phyloP scores from a whole-genome alignment of 2,329 filamentous ascomycete genomes.

The Penicillium frequentans region DNA sequence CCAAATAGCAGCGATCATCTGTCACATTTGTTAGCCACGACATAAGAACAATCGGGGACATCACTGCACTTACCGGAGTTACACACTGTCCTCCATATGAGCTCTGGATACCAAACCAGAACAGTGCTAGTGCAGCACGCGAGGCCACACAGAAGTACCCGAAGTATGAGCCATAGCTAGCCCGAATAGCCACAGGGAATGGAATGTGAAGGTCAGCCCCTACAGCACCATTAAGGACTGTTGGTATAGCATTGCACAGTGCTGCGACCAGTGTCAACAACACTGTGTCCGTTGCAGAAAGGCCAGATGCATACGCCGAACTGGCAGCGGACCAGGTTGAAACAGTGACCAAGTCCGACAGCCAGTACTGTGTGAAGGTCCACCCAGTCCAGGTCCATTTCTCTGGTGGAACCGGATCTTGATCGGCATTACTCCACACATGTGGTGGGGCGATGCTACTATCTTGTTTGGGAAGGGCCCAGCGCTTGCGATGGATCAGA shows the following conservation, averaged over 20 bases:
- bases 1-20: slow-evolving; percentile 51
- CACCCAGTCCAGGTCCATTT: slow-evolving; percentile 16
- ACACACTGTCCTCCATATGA: slow-evolving; percentile 13
- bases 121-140: slow-evolving; percentile 46
- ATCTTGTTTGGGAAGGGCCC: slow-evolving; percentile 11
- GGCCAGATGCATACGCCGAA: slow-evolving; percentile 6
- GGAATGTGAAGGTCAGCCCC: slow-evolving; percentile 27
- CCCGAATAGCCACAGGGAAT: slow-evolving; percentile 34
- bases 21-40: background rate
- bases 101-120: slow-evolving; percentile 39
- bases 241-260: slow-evolving; percentile 7
- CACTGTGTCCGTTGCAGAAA: slow-evolving; percentile 10
- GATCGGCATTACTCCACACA: slow-evolving; percentile 14
- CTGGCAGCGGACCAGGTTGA: slow-evolving; percentile 14
- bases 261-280: slow-evolving; percentile 8
- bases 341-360: slow-evolving; percentile 12
- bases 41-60: background rate
- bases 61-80: slow-evolving; percentile 11
- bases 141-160: slow-evolving; percentile 29
- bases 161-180: slow-evolving; percentile 35
- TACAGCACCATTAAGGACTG: slow-evolving; percentile 22
- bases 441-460: slow-evolving; percentile 14
- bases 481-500: background rate
- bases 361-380: slow-evolving; percentile 15
- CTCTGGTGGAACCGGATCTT: slow-evolving; percentile 13